Evolutionary conservation across 331 rosid genomes (phyloP).

Genomic region (Erythrophleum ivorense): DNA sequence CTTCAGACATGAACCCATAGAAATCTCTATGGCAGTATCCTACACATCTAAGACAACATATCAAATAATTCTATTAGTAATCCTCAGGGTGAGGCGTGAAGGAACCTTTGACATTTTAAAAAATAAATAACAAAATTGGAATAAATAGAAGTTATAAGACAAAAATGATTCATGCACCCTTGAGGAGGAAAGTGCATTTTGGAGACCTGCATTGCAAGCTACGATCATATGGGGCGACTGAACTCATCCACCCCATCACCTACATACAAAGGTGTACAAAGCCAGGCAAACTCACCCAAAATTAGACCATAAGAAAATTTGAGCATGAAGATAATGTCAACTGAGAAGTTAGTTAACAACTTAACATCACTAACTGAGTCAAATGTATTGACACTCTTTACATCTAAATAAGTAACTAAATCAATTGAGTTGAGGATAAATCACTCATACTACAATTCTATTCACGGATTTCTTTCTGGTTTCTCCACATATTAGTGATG

Average conservation of each 20-base stretch:
- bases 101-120: background rate
- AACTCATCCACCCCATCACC: background rate
- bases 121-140: background rate
- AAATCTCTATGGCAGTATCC: no score
- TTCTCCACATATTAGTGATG: conserved; percentile 23
- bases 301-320: background rate
- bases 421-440: conserved; percentile 21
- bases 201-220: background rate
- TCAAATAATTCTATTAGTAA: no score
- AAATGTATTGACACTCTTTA: conserved; percentile 4
- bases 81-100: background rate
- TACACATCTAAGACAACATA: no score
- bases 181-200: background rate
- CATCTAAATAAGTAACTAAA: conserved; percentile 15
- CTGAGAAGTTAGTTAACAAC: background rate
- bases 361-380: conserved; percentile 12
- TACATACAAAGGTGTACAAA: background rate
- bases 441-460: conserved; percentile 29
- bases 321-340: background rate
- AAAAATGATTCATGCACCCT: background rate
- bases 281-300: background rate
- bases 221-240: background rate
- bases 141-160: background rate
- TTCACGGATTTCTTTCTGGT: conserved; percentile 8
- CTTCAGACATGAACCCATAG: no score